Evolutionary conservation across 192 early-diverging fungal species (phyloP).

Genomic region (Linnemannia exigua): DNA sequence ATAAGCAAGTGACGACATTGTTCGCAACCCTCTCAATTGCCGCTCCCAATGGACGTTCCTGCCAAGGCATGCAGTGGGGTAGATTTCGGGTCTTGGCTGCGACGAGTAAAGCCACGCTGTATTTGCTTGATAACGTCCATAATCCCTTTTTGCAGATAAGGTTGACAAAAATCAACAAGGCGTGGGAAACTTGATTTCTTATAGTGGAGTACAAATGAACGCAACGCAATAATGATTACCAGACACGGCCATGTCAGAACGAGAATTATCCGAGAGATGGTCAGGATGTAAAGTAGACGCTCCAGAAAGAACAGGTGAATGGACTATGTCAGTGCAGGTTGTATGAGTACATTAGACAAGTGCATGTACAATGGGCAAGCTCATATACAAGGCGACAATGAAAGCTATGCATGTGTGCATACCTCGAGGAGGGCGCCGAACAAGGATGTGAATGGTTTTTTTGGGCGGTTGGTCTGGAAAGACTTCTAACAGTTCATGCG

Average conservation of each 20-base stretch:
- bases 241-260: neutral
- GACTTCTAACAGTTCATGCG: conserved; percentile 12
- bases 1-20: conserved; percentile 8
- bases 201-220: neutral
- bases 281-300: too few species aligned
- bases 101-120: neutral
- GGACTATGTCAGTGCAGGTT: neutral
- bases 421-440: conserved; percentile 17
- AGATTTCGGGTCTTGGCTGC: neutral
- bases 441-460: conserved; percentile 15
- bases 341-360: neutral
- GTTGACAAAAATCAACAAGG: neutral
- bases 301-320: neutral
- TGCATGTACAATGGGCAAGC: neutral
- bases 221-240: too few species aligned
- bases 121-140: conserved; percentile 21
- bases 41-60: conserved; percentile 10
- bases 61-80: conserved; percentile 1
- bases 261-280: too few species aligned
- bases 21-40: conserved; percentile 12
- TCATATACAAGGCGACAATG: neutral
- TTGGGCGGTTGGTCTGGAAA: conserved; percentile 1
- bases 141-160: neutral
- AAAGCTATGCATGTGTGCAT: neutral
- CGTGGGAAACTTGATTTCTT: too few species aligned